Percentiles rank a stretch among this genome's conserved stretches.
These are phyloP conservation scores for Cubamyces lactineus DNA, from an alignment of 768 basidiomycete genomes.

Conservation along the genomic window DNA sequence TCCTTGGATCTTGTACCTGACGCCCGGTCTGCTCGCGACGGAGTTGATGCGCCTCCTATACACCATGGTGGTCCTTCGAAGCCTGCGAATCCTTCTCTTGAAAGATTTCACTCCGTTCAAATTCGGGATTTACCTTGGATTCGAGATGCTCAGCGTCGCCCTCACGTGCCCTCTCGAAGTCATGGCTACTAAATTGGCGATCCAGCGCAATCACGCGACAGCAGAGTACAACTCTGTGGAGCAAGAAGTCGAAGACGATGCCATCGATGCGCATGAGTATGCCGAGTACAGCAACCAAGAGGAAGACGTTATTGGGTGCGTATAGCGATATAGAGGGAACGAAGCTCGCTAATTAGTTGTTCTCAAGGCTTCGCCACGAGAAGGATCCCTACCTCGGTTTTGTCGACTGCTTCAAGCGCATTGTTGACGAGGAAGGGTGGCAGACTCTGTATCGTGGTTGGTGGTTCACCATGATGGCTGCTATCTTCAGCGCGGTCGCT, in stretches of 20 bases:
- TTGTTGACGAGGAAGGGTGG: constrained; percentile 80
- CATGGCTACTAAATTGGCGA: constrained; percentile 74
- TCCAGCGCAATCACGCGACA: constrained; percentile 83
- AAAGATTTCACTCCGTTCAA: constrained; percentile 53
- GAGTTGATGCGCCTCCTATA: constrained; percentile 50
- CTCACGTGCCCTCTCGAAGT: constrained; percentile 81
- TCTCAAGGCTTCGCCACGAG: constrained; percentile 66
- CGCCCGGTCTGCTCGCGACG: constrained; percentile 62
- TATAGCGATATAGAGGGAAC: neutral
- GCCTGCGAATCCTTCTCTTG: constrained; percentile 56
- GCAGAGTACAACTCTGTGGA: constrained; percentile 73
- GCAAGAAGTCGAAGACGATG: constrained; percentile 72
- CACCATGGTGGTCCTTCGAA: constrained; percentile 46
- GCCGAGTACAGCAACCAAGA: constrained; percentile 70
- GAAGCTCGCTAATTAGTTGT: neutral
- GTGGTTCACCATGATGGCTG: constrained; percentile 79
- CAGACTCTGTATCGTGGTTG: constrained; percentile 77
- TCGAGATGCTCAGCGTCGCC: constrained; percentile 57
- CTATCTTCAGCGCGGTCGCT: constrained; percentile 54
- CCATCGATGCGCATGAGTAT: constrained; percentile 62
- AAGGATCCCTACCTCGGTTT: constrained; percentile 79
- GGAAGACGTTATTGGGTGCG: constrained; percentile 86
- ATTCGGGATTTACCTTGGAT: constrained; percentile 56
- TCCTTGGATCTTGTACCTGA: constrained; percentile 82
- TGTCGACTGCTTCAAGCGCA: constrained; percentile 74